phyloP scores from a whole-genome alignment of 108 stramenopile species.

The Fistulifera pelliculosa region DNA sequence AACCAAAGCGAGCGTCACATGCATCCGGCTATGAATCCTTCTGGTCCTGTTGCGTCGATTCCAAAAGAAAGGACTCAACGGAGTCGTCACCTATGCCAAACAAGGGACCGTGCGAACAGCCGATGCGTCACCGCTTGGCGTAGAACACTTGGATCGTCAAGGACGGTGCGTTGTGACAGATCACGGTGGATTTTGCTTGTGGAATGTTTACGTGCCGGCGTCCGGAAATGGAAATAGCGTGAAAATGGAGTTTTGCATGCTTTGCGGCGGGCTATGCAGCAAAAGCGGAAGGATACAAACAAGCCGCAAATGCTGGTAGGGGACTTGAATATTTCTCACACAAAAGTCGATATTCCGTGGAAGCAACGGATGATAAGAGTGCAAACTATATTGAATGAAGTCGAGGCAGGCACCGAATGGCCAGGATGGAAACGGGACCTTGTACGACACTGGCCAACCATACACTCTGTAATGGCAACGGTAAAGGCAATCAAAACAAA shows the following conservation, averaged over 20 bases:
- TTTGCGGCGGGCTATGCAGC: conserved; percentile 57
- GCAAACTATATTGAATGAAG: conserved; percentile 32
- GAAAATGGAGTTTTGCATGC: conserved; percentile 82
- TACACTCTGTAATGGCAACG: conserved; percentile 36
- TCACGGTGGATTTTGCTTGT: conserved; percentile 77
- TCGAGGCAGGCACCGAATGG: not conserved
- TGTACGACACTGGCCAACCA: conserved; percentile 45
- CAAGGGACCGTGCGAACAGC: conserved; percentile 35
- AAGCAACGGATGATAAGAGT: conserved; percentile 43
- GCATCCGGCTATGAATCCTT: conserved; percentile 70
- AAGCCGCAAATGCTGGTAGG: conserved; percentile 78
- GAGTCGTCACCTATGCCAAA: conserved; percentile 81
- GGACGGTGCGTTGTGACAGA: conserved; percentile 89
- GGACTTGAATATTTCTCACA: conserved; percentile 80
- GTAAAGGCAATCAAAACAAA: conserved; percentile 43
- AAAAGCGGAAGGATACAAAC: conserved; percentile 33
- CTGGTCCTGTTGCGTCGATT: conserved; percentile 69
- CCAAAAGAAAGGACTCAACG: conserved; percentile 71
- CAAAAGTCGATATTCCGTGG: conserved; percentile 54
- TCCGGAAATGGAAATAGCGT: conserved; percentile 26
- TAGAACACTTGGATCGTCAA: conserved; percentile 67
- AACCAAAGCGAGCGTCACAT: conserved; percentile 49
- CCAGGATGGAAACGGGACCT: conserved; percentile 49
- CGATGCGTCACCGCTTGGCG: conserved; percentile 39
- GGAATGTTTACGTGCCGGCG: conserved; percentile 90